A percentile compares a stretch with the other conserved stretches of the same genome.
Evolutionary conservation across 768 basidiomycete species (phyloP).

Genomic region (Serendipita vermifera): DNA sequence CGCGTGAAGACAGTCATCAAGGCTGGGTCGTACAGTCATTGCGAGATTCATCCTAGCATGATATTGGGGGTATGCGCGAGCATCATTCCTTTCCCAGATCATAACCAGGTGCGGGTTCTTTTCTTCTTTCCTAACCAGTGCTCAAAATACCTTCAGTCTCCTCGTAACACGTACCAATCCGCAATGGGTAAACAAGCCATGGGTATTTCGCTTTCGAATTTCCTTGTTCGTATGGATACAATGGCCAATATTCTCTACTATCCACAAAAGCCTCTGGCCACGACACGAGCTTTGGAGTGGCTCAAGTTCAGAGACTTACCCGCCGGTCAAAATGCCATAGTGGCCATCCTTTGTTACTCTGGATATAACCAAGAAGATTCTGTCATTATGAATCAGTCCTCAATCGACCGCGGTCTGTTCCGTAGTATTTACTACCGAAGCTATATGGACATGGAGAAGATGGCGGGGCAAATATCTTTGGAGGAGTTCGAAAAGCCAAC

Average conservation of each 20-base stretch:
- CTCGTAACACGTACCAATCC: conserved; percentile 80
- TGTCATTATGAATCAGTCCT: conserved; percentile 99
- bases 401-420: conserved; percentile 96
- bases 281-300: conserved; percentile 98
- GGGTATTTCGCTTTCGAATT: conserved; percentile 98
- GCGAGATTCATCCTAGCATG: conserved; percentile 99
- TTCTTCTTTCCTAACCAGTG: not conserved
- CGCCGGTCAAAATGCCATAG: conserved; percentile 97
- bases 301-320: conserved; percentile 97
- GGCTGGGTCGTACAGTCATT: conserved; percentile 93
- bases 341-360: conserved; percentile 96
- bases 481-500: conserved; percentile 98
- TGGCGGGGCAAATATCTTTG: conserved; percentile 76
- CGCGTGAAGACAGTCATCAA: conserved; percentile 74
- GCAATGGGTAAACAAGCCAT: conserved; percentile 85
- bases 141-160: conserved; percentile 46
- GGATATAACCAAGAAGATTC: conserved; percentile 99
- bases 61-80: conserved; percentile 96
- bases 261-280: conserved; percentile 96
- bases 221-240: conserved; percentile 97
- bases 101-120: conserved; percentile 69
- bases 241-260: conserved; percentile 99
- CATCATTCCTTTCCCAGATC: conserved; percentile 99
- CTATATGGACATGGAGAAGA: conserved; percentile 98
- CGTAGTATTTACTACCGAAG: conserved; percentile 97